Evolutionary conservation across 768 basidiomycete genomes (phyloP), one percentile per base, ranked within the genome.

Genomic region (Russula lepida): DNA sequence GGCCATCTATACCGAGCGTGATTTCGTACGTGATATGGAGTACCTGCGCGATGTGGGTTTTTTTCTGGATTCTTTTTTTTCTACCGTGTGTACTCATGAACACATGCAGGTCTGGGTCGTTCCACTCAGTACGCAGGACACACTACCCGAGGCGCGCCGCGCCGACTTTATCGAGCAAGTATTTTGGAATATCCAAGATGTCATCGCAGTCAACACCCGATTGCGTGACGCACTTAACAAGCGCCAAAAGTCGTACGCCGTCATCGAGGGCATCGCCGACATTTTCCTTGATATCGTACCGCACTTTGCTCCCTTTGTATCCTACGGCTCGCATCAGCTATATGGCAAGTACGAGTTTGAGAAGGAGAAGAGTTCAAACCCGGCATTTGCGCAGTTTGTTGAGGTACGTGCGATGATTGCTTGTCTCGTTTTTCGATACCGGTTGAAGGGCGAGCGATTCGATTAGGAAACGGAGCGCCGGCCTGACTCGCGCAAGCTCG

Each of bases 291-390:
- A 98, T 33, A 76, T 81, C 23, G 90, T 95, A 2, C 90, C 91
- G 0, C 81, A 88, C 69, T 97, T 99, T 67, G 82, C 78, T 11
- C 97, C 97, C 1, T 99, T 98, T 69, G 94, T 98, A 51, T 84
- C 84, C 35, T 99, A 98, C 69, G 97, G 95, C 47, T 86, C 93
- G 9, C 95, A 98, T 70, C 97, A 99, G 73, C 76, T 98, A 59
- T 98, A 95, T 70, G 97, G 97, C 13, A 99, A 98, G 74, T 98
- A 92, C 71, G 95, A 98, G 75, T 98, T 99, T 72, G 97, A 99
- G 78, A 95, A 92, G 79, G 97, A 98, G 79, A 98, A 98, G 78
- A 85, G 81, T 58, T 81, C 85, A 54, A 99, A 99, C 74, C 83
- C 88, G 6, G 89, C 85, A 13, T 99, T 99, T 75, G 88, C 92